These are phyloP conservation scores for Rhizophagus clarus DNA, from an alignment of 192 early-diverging fungal species.

Conservation along the genomic window DNA sequence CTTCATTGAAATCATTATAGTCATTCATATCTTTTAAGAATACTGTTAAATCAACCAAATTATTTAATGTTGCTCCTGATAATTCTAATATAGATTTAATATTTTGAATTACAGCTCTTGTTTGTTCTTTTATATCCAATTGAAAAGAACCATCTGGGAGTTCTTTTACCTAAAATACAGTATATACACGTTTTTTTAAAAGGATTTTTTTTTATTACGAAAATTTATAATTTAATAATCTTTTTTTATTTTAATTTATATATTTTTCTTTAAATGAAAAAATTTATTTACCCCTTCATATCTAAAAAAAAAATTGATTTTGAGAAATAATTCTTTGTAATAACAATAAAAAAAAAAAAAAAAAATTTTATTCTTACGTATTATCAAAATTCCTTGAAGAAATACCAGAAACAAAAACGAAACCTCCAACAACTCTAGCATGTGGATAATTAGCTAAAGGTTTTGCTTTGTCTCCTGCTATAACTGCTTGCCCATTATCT, in stretches of 20 bases:
- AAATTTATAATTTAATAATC: no score
- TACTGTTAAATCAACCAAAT: conserved; percentile 72
- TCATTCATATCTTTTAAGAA: conserved; percentile 72
- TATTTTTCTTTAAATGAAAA: no score
- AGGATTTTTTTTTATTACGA: background rate
- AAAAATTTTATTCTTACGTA: conserved; percentile 40
- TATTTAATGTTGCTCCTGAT: conserved; percentile 49
- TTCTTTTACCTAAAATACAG: conserved; percentile 42
- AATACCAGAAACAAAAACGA: conserved; percentile 67
- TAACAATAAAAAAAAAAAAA: background rate
- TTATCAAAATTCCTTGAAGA: conserved; percentile 59
- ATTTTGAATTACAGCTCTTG: conserved; percentile 66
- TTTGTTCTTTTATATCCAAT: conserved; percentile 65
- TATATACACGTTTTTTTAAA: background rate
- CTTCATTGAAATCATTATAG: conserved; percentile 64
- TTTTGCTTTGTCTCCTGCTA: conserved; percentile 44
- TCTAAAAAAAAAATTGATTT: background rate
- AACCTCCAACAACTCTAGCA: conserved; percentile 52
- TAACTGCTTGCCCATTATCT: background rate
- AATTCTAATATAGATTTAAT: conserved; percentile 59
- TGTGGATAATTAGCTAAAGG: conserved; percentile 72
- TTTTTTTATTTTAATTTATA: no score
- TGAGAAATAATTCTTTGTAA: background rate
- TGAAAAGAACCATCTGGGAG: conserved; percentile 52
- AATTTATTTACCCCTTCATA: conserved; percentile 19